Percentiles rank a stretch among this genome's conserved stretches.
phyloP scores from a whole-genome alignment of 202 grass and related monocot genomes.

The Elaeis oleifera region DNA sequence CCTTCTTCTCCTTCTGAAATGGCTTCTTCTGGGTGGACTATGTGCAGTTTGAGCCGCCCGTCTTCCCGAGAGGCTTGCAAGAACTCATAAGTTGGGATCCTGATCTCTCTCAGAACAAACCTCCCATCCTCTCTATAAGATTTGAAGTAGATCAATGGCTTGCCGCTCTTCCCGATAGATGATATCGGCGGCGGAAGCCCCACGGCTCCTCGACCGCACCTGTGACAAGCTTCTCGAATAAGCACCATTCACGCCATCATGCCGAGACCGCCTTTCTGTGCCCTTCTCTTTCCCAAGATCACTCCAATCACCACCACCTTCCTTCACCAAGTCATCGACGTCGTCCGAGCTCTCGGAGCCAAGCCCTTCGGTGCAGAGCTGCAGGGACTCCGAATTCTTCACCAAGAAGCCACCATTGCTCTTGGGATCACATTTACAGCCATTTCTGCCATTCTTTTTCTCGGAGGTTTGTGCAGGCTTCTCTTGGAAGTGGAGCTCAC shows the following conservation, averaged over 20 bases:
- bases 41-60: constrained; percentile 41
- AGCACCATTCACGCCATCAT: not conserved
- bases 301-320: constrained; percentile 21
- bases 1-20: constrained; percentile 9
- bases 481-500: constrained; percentile 30
- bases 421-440: not conserved
- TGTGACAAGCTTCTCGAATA: constrained; percentile 1
- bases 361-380: constrained; percentile 55
- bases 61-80: constrained; percentile 11
- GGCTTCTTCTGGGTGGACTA: constrained; percentile 32
- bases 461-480: not conserved
- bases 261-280: not conserved
- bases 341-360: constrained; percentile 27
- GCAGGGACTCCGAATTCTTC: not conserved
- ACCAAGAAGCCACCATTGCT: not conserved
- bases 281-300: constrained; percentile 19
- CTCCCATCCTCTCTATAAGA: constrained; percentile 9
- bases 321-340: constrained; percentile 46
- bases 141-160: constrained; percentile 9
- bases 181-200: constrained; percentile 1
- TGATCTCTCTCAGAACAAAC: constrained; percentile 8
- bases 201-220: not conserved
- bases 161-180: constrained; percentile 2
- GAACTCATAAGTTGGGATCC: not conserved
- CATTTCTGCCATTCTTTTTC: not conserved